These are phyloP conservation scores for Chondrostereum purpureum DNA, from an alignment of 1,284 basidiomycete genomes.

Conservation along the genomic window DNA sequence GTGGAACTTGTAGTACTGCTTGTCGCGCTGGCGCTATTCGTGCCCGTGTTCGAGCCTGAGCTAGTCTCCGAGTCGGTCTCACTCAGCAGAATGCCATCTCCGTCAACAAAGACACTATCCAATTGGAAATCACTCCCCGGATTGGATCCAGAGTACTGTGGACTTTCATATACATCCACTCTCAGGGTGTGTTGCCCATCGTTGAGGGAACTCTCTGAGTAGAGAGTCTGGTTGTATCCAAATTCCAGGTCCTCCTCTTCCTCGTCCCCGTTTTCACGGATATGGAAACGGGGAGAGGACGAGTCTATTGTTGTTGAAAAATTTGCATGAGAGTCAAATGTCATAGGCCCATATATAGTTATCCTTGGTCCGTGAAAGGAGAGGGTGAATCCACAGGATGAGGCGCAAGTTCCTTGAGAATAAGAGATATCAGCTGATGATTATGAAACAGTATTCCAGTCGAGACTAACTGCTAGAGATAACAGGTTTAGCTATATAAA, in stretches of 20 bases:
- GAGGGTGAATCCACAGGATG: background rate
- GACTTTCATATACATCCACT: background rate
- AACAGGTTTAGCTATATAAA: background rate
- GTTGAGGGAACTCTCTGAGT: background rate
- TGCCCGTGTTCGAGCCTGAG: too few species aligned
- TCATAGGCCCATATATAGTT: background rate
- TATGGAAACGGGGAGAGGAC: background rate
- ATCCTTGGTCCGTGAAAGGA: background rate
- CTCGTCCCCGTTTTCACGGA: background rate
- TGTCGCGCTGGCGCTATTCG: too few species aligned
- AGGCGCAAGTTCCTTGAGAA: background rate
- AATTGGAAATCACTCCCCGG: background rate
- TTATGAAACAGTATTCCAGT: too few species aligned
- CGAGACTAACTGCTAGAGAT: too few species aligned
- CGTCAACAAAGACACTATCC: background rate
- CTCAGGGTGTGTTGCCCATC: background rate
- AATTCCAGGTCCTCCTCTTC: background rate
- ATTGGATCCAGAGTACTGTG: background rate
- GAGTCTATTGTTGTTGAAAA: background rate
- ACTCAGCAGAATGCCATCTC: background rate
- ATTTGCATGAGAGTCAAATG: background rate
- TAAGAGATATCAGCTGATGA: background rate
- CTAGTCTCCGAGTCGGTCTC: background rate
- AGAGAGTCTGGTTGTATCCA: background rate
- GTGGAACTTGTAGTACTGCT: too few species aligned